Conservation (phyloP, 2,329 filamentous ascomycete genomes). For the Aspergillus nomiae region DNA sequence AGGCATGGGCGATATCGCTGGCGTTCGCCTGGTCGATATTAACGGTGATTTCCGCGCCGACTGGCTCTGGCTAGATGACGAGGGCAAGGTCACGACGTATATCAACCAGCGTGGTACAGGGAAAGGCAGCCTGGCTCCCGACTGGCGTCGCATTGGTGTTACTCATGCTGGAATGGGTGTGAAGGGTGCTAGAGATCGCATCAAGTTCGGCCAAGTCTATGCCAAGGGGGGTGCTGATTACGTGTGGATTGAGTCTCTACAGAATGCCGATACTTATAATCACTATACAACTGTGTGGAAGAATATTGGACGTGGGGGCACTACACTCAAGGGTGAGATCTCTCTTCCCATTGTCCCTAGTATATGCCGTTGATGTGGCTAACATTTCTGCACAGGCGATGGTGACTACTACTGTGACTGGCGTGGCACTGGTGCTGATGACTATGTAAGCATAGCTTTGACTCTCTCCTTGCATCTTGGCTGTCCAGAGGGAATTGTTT, state of each 20-base stretch:
- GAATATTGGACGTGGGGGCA: constrained; percentile 3
- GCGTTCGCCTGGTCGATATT: constrained; percentile 7
- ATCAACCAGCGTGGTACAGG: constrained; percentile 3
- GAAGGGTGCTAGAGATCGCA: neutral
- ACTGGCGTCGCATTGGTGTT: neutral
- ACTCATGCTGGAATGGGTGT: constrained; percentile 7
- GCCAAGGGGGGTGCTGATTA: neutral
- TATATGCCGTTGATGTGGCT: neutral
- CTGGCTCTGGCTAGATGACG: neutral
- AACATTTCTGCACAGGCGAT: neutral
- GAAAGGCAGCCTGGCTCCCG: neutral
- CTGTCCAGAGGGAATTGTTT: too few relatives aligned
- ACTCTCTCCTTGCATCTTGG: neutral
- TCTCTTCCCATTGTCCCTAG: neutral
- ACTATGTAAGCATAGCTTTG: neutral
- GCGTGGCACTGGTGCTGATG: constrained; percentile 1
- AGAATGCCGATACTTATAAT: neutral
- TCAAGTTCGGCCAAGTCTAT: neutral
- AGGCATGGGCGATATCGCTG: neutral
- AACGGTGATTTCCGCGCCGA: constrained; percentile 6
- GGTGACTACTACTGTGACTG: constrained; percentile 4
- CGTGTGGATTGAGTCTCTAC: neutral
- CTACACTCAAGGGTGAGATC: neutral
- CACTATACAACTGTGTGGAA: neutral
- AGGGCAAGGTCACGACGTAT: constrained; percentile 5